Base-by-base conservation (phyloP, 2,329 filamentous ascomycete genomes). In the Claviceps fusiformis region DNA sequence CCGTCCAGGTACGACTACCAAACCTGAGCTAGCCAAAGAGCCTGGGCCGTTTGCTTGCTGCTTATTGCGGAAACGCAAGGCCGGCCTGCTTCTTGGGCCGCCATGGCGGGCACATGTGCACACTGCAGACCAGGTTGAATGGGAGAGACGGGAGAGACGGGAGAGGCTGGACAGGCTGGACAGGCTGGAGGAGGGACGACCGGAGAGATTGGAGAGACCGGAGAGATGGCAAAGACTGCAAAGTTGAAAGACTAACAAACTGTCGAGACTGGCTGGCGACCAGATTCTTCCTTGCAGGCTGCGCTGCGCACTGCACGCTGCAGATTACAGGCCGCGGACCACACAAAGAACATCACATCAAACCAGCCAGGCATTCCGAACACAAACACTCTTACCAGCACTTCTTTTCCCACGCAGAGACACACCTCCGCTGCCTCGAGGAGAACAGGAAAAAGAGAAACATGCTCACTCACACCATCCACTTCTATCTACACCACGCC, bases 341-440 rank as follows among this genome's bases (percentile, higher is more conserved):
- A 11, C 50, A 46, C 19, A 19, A 1, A 19, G n/a, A 31, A 51
- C 19, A 19, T 41, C 17, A 27, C 43, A n/a, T 47, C 31, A 17
- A 47, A 41, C 33, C 24, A 47, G 50, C 37, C 54, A 53, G 49
- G n/a, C 49, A 55, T 39, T 31, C 44, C 37, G 44, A 49, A 56
- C 50, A 56, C 54, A 48, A 45, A 50, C 29, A 35, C 54, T 53
- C 50, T 24, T 49, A 41, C 37, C 3, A 41, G 17, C 11, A 15
- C 11, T 8, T 37, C 35, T 41, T 17, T 41, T 17, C 3, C 17
- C 45, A 50, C 49, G 44, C 44, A 53, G 54, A 53, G 51, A 54
- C 46, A 53, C 27, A 33, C 27, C 24, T 24, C 45, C 35, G 50
- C 52, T 49, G n/a, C n/a, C 17, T 29, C 3, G 24, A 49, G 19